Percentiles rank a stretch among this genome's conserved stretches.
Conservation (phyloP, 805 yeast species). For the Metschnikowia koreensis region DNA sequence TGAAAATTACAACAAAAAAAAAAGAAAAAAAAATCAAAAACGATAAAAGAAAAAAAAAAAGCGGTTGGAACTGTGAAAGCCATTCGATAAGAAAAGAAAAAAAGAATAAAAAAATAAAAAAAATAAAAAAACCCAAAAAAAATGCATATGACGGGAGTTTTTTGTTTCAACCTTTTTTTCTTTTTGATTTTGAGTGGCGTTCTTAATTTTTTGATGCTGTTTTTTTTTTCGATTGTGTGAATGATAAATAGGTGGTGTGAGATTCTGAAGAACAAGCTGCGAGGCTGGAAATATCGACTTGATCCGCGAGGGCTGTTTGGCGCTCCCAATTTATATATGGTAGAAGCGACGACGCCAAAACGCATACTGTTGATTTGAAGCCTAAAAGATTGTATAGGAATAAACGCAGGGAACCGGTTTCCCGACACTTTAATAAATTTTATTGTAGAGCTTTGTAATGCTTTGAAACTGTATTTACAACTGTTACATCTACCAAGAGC, state of each 20-base stretch:
- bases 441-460: not conserved
- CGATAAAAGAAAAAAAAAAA: not conserved
- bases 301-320: constrained; percentile 3
- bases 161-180: not conserved
- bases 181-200: too few relatives aligned
- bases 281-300: not conserved
- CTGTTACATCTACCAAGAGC: not conserved
- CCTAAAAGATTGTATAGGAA: constrained; percentile 1
- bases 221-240: too few relatives aligned
- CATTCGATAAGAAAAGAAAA: constrained; percentile 16
- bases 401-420: constrained; percentile 3
- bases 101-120: constrained; percentile 8
- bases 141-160: constrained; percentile 7
- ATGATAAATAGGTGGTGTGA: constrained; percentile 6
- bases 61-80: too few relatives aligned
- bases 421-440: not conserved
- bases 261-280: not conserved
- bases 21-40: not conserved
- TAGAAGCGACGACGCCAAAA: constrained; percentile 14
- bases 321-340: constrained; percentile 15
- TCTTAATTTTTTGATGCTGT: not conserved
- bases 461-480: not conserved
- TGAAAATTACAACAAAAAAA: not conserved
- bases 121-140: constrained; percentile 8
- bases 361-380: not conserved